Conservation (phyloP, 2,329 filamentous ascomycete species). For the Hypocreales sp. region DNA sequence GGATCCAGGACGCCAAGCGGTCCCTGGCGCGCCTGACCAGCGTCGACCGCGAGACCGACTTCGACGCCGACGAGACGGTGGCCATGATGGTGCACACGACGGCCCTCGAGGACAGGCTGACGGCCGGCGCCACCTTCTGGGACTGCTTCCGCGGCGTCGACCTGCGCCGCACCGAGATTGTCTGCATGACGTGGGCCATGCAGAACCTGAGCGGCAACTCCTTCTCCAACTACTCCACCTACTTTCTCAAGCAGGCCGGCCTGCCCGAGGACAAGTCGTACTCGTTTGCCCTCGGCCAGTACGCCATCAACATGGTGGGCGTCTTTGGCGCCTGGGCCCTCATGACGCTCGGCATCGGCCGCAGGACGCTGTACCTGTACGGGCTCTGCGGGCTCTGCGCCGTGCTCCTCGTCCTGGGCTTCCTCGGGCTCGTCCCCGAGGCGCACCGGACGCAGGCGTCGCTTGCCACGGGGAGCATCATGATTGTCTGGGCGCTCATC, state of each 20-base stretch:
- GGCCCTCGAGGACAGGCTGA: conserved; percentile 62
- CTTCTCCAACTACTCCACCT: conserved; percentile 51
- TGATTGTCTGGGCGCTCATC: conserved; percentile 67
- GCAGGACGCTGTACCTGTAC: conserved; percentile 60
- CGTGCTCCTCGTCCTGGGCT: conserved; percentile 74
- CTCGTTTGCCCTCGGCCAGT: conserved; percentile 46
- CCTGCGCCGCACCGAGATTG: conserved; percentile 58
- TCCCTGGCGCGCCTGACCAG: conserved; percentile 51
- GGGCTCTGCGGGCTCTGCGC: conserved; percentile 57
- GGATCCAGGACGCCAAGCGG: conserved; percentile 48
- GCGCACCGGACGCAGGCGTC: conserved; percentile 43
- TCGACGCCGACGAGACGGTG: conserved; percentile 70
- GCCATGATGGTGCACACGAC: conserved; percentile 91
- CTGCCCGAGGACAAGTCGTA: conserved; percentile 36
- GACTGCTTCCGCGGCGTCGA: conserved; percentile 78
- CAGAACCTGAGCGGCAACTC: conserved; percentile 49
- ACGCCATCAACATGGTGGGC: conserved; percentile 61
- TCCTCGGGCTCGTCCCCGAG: conserved; percentile 58
- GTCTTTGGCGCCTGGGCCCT: conserved; percentile 71
- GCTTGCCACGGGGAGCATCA: conserved; percentile 69
- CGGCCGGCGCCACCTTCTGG: conserved; percentile 55
- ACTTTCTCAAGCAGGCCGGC: conserved; percentile 46
- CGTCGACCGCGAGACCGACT: conserved; percentile 47
- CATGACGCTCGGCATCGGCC: conserved; percentile 60
- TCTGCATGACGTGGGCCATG: conserved; percentile 48